A percentile compares a stretch with the other conserved stretches of the same genome.
Evolutionary conservation across 768 basidiomycete species (phyloP).

Genomic region (Lactifluus volemus): DNA sequence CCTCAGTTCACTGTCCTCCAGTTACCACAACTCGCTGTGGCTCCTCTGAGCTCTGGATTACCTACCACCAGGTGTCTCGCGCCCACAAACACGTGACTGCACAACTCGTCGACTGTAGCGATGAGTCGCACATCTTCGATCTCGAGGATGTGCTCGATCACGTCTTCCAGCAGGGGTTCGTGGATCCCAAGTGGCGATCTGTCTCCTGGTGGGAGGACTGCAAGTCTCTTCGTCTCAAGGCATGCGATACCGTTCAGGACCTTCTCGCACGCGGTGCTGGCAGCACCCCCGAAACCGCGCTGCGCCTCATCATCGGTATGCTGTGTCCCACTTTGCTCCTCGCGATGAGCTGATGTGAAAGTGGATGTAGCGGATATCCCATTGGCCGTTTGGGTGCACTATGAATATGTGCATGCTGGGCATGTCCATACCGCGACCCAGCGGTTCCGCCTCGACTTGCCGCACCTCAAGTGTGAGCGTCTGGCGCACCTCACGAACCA

Average conservation of each 20-base stretch:
- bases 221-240: slow-evolving; percentile 31
- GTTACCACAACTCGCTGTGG: slow-evolving; percentile 2
- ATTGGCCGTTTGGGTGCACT: slow-evolving; percentile 37
- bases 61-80: slow-evolving; percentile 41
- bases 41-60: slow-evolving; percentile 35
- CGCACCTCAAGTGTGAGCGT: slow-evolving; percentile 28
- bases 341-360: neutral
- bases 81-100: slow-evolving; percentile 33
- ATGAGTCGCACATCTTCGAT: slow-evolving; percentile 33
- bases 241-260: slow-evolving; percentile 30
- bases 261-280: slow-evolving; percentile 31
- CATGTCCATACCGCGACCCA: slow-evolving; percentile 30
- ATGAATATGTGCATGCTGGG: slow-evolving; percentile 31
- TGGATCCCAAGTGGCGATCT: slow-evolving; percentile 36
- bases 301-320: slow-evolving; percentile 39
- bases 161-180: slow-evolving; percentile 37
- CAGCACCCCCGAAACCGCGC: slow-evolving; percentile 34
- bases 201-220: slow-evolving; percentile 38
- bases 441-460: slow-evolving; percentile 33
- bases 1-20: neutral
- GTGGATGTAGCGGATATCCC: slow-evolving; percentile 32
- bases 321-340: too few species aligned
- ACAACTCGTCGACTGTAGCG: slow-evolving; percentile 41
- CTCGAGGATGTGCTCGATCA: slow-evolving; percentile 43
- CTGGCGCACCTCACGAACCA: slow-evolving; percentile 41